Evolutionary conservation across 306 rosid species (phyloP).

Genomic region (Corylus americana): DNA sequence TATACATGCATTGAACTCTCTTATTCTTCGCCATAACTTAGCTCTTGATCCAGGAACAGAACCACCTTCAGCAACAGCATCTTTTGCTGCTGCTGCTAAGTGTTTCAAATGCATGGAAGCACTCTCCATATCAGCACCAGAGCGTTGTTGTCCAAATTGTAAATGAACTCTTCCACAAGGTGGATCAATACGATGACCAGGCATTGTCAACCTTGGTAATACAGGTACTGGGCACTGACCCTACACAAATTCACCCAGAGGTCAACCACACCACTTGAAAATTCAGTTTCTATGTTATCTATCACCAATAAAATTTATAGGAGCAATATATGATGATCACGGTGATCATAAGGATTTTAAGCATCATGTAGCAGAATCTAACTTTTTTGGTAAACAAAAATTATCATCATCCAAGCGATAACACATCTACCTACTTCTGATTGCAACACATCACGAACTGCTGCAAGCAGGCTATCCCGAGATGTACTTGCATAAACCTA

Average conservation of each 20-base stretch:
- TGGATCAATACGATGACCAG: conserved; percentile 97
- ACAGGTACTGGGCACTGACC: conserved; percentile 89
- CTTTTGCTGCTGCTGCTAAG: conserved; percentile 92
- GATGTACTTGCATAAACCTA: conserved; percentile 99
- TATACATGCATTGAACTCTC: conserved; percentile 98
- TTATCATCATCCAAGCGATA: conserved; percentile 34
- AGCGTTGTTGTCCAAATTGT: conserved; percentile 66
- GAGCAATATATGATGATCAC: background rate
- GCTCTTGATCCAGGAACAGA: conserved; percentile 99
- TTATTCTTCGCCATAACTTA: conserved; percentile 98
- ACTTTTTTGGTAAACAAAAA: conserved; percentile 29
- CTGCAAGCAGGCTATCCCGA: conserved; percentile 94
- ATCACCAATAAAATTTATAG: conserved; percentile 15
- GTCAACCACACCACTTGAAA: conserved; percentile 39
- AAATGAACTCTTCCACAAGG: conserved; percentile 91
- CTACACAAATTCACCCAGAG: conserved; percentile 47
- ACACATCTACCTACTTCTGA: conserved; percentile 90
- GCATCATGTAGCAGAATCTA: conserved; percentile 6
- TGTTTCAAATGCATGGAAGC: conserved; percentile 90
- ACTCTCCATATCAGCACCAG: conserved; percentile 68
- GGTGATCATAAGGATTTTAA: background rate
- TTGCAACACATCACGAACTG: conserved; percentile 91
- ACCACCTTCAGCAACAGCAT: conserved; percentile 99
- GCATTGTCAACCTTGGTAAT: conserved; percentile 98
- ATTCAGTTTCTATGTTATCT: conserved; percentile 11